Evolutionary conservation across 805 yeast species (phyloP), one percentile per base, ranked within the genome.

Genomic region (Saturnispora dispora): DNA sequence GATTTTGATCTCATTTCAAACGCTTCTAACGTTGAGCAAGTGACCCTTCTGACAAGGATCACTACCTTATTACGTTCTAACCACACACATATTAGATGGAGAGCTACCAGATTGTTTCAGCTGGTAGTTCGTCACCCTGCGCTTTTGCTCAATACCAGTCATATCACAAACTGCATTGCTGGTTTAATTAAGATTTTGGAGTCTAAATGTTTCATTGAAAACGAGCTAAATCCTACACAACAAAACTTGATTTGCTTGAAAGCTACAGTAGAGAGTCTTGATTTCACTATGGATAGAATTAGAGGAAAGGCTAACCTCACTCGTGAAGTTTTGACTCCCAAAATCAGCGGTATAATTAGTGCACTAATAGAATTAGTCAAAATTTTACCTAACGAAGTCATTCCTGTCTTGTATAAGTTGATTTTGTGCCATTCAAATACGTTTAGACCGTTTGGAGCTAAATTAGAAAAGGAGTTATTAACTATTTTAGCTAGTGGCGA

Each of bases 291-390:
- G 51, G 65, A 69, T 45, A 69, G 74, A 45, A 81, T 83, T 52
- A 78, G 85, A 62, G 91, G 88, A 2, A 89, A 89, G 61, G 88
- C 95, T 1, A 82, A 89, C 1, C 73, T 91, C 41, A 83, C 91
- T 3, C 77, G 97, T 63, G 96, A 89, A 61, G 71, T 85, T 8
- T 74, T 88, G 52, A 86, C 95, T 2, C 95, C 96, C 7, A 82
- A 82, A 58, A 70, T 91, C 52, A 79, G 86, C 9, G 71, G 73
- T 2, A 78, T 85, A 42, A 77, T 88, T 52, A 66, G 76, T 17
- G 64, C 75, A 5, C 71, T 82, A 47, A 60, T 88, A 51, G 79
- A 74, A 4, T 71, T 75, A 2, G 56, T 68, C 33, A 58, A 73
- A 11, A 63, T 74, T 35, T 61, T 72, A 28, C 69, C 72, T 8